A percentile compares a stretch with the other conserved stretches of the same genome.
Evolutionary conservation across 257 asterid genomes (phyloP).

Genomic region (Euphrasia confusa): DNA sequence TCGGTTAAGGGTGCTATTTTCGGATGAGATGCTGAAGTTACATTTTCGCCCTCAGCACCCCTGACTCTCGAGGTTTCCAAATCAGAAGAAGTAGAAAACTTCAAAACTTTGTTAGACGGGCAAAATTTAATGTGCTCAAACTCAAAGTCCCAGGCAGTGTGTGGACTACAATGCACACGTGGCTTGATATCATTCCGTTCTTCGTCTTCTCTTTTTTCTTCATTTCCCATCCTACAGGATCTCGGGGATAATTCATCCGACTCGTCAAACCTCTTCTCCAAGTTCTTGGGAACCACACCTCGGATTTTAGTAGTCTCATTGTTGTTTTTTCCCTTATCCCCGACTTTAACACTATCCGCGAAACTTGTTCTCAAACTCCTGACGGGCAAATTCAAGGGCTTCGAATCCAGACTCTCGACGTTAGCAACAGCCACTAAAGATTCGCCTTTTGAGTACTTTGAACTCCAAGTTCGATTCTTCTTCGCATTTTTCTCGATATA

Average conservation of each 20-base stretch:
- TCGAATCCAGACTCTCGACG: slow-evolving; percentile 41
- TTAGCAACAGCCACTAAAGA: slow-evolving; percentile 53
- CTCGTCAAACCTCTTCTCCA: slow-evolving; percentile 57
- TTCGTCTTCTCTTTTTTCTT: slow-evolving; percentile 18
- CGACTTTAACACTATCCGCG: slow-evolving; percentile 21
- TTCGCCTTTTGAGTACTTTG: slow-evolving; percentile 44
- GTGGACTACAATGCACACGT: slow-evolving; percentile 42
- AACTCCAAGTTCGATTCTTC: slow-evolving; percentile 35
- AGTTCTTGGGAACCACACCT: too few relatives aligned
- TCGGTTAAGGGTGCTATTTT: slow-evolving; percentile 19
- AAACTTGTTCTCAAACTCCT: slow-evolving; percentile 56
- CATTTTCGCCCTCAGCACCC: slow-evolving; percentile 28
- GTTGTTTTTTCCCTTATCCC: slow-evolving; percentile 24
- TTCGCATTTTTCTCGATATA: slow-evolving; percentile 20
- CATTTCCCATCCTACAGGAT: slow-evolving; percentile 36
- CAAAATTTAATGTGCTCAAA: slow-evolving; percentile 37
- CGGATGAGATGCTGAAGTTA: slow-evolving; percentile 25
- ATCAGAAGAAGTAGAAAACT: slow-evolving; percentile 18
- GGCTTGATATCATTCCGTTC: slow-evolving; percentile 24
- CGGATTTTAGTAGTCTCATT: too few relatives aligned
- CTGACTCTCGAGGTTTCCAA: slow-evolving; percentile 15
- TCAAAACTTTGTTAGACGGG: slow-evolving; percentile 25
- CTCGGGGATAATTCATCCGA: slow-evolving; percentile 36
- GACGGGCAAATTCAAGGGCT: slow-evolving; percentile 72
- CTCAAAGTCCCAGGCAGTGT: slow-evolving; percentile 54